These are phyloP conservation scores for Herpotrichia juniperi DNA, from an alignment of 2,329 filamentous ascomycete genomes.

Conservation along the genomic window DNA sequence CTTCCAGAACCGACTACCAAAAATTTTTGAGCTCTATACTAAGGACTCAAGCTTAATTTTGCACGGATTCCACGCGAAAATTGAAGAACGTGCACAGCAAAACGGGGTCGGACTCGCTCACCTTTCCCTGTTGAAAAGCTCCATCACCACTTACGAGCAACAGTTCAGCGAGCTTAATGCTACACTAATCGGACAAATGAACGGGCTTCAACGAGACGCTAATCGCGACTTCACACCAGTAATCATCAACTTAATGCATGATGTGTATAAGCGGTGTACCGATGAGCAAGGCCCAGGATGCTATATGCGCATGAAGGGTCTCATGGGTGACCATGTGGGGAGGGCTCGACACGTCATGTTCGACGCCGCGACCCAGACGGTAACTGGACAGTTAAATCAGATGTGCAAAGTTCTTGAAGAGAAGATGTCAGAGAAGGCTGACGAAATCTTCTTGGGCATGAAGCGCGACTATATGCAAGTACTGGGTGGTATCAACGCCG, in stretches of 20 bases:
- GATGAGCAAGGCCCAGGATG: conserved; percentile 54
- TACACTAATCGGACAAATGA: conserved; percentile 47
- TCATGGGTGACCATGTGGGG: conserved; percentile 56
- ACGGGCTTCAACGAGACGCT: conserved; percentile 56
- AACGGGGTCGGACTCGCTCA: conserved; percentile 49
- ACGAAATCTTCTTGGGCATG: conserved; percentile 51
- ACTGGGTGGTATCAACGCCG: conserved; percentile 31
- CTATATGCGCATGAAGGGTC: conserved; percentile 59
- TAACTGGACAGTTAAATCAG: conserved; percentile 47
- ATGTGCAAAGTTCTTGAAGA: conserved; percentile 53
- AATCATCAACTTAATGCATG: conserved; percentile 53
- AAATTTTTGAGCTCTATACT: conserved; percentile 46
- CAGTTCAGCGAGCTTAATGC: conserved; percentile 48
- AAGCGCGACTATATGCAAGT: conserved; percentile 45
- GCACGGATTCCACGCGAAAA: conserved; percentile 49
- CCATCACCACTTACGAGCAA: conserved; percentile 51
- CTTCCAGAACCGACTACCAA: conserved; percentile 52
- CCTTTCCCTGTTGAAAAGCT: conserved; percentile 47
- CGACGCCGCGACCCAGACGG: conserved; percentile 48
- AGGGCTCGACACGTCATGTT: conserved; percentile 57
- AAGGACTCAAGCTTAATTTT: conserved; percentile 39
- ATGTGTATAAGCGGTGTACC: conserved; percentile 54
- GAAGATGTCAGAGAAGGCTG: conserved; percentile 51
- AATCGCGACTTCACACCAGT: conserved; percentile 61
- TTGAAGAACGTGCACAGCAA: conserved; percentile 48